These are phyloP conservation scores for Macrolepiota fuliginosa DNA, from an alignment of 768 basidiomycete species.

Conservation along the genomic window DNA sequence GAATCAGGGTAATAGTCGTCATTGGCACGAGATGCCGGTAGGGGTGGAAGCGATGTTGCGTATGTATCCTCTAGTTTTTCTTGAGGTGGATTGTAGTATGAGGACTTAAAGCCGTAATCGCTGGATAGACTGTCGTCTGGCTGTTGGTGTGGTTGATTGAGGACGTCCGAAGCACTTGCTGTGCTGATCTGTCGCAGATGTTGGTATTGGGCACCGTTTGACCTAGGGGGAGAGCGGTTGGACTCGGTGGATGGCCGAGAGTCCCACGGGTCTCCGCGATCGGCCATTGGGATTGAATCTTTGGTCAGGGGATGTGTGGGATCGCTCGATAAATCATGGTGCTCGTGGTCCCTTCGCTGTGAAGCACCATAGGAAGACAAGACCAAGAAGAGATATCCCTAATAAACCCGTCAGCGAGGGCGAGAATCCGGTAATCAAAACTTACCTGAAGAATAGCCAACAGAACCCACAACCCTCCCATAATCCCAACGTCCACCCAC, in stretches of 20 bases:
- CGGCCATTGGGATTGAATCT: slow-evolving; percentile 61
- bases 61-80: slow-evolving; percentile 20
- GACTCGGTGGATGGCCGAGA: slow-evolving; percentile 49
- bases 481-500: slow-evolving; percentile 90
- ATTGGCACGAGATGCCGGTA: slow-evolving; percentile 37
- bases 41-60: slow-evolving; percentile 30
- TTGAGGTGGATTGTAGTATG: slow-evolving; percentile 31
- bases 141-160: slow-evolving; percentile 46
- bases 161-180: slow-evolving; percentile 53
- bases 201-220: slow-evolving; percentile 27
- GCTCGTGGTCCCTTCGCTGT: slow-evolving; percentile 78
- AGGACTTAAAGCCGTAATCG: slow-evolving; percentile 28
- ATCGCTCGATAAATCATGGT: slow-evolving; percentile 74
- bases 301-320: slow-evolving; percentile 47
- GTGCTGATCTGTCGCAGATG: slow-evolving; percentile 57
- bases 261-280: slow-evolving; percentile 72
- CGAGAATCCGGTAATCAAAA: slow-evolving; percentile 2
- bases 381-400: slow-evolving; percentile 50
- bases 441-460: slow-evolving; percentile 76
- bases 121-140: slow-evolving; percentile 40
- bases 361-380: slow-evolving; percentile 60
- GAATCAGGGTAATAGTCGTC: slow-evolving; percentile 26
- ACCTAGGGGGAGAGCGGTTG: slow-evolving; percentile 13
- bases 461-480: slow-evolving; percentile 85
- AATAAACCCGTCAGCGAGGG: slow-evolving; percentile 2